phyloP scores from a whole-genome alignment of 1,284 basidiomycete species.

The Phellinidium pouzarii region DNA sequence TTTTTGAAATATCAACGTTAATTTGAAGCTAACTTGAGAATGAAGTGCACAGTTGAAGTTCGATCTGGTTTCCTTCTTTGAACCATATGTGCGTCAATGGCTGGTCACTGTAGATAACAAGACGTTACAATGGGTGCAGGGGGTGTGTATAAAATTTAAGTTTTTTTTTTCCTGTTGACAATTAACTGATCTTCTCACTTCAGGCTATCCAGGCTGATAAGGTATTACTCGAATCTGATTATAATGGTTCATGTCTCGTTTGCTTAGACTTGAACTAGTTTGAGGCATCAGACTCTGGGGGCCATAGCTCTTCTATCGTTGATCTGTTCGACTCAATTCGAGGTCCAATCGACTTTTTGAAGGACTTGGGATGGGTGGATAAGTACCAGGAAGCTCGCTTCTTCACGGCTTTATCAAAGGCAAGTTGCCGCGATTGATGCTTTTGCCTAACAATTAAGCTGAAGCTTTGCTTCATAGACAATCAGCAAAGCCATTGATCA shows the following conservation, averaged over 20 bases:
- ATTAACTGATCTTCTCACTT: constrained; percentile 15
- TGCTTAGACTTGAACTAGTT: constrained; percentile 46
- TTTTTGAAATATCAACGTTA: neutral
- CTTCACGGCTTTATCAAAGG: constrained; percentile 83
- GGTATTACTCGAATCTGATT: constrained; percentile 36
- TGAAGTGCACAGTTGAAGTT: constrained; percentile 53
- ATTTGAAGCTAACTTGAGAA: constrained; percentile 16
- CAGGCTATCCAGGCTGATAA: constrained; percentile 85
- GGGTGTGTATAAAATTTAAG: constrained; percentile 48
- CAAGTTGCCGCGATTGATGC: constrained; percentile 26
- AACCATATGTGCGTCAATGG: constrained; percentile 88
- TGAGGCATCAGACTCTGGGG: constrained; percentile 74
- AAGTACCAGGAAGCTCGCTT: constrained; percentile 86
- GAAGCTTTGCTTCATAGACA: constrained; percentile 45
- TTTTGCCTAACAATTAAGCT: neutral
- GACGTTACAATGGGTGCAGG: constrained; percentile 91
- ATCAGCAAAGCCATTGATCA: constrained; percentile 89
- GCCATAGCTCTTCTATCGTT: constrained; percentile 92
- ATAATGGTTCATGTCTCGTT: constrained; percentile 2
- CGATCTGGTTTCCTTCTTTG: constrained; percentile 72
- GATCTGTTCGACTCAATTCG: constrained; percentile 94
- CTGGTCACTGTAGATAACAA: constrained; percentile 84
- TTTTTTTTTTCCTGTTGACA: constrained; percentile 2
- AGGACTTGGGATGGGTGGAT: constrained; percentile 90
- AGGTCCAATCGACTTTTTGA: constrained; percentile 84